Evolutionary conservation across 2,329 filamentous ascomycete species (phyloP).

Genomic region (Thielaviopsis ethacetica): DNA sequence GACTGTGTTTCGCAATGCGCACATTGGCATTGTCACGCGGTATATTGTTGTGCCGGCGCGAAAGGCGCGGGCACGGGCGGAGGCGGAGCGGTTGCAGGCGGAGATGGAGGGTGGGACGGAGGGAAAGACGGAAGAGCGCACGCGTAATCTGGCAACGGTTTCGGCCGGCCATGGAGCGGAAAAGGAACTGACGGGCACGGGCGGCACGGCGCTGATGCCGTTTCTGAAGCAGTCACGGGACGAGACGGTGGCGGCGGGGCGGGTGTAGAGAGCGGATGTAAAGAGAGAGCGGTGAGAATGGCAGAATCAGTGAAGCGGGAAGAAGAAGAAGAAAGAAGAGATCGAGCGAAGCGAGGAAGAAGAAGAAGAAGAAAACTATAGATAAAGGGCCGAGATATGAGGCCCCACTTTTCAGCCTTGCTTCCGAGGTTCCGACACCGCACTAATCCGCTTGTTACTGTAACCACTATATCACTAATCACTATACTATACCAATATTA

Average conservation of each 20-base stretch:
- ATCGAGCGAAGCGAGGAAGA: no score
- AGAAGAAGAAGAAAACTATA: no score
- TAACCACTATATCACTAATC: not conserved
- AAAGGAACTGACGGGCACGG: conserved; percentile 57
- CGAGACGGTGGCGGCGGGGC: conserved; percentile 74
- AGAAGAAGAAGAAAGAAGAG: no score
- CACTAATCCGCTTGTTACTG: not conserved
- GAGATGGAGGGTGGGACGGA: conserved; percentile 7
- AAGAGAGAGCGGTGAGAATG: no score
- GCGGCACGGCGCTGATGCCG: conserved; percentile 81
- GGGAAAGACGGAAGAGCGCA: not conserved
- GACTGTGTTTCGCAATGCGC: conserved; percentile 65
- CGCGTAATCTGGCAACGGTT: not conserved
- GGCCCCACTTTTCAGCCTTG: no score
- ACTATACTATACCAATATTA: not conserved
- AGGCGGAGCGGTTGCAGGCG: no score
- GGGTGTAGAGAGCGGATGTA: no score
- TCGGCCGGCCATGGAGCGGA: not conserved
- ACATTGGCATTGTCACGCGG: conserved; percentile 88
- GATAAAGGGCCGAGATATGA: no score
- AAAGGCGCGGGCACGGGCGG: no score
- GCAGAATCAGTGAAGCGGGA: no score
- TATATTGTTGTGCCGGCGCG: conserved; percentile 79
- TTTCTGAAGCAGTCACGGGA: conserved; percentile 94
- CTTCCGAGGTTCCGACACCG: no score